Conservation (phyloP, 495 filamentous ascomycete genomes). For the Pyrenula aspistea region DNA sequence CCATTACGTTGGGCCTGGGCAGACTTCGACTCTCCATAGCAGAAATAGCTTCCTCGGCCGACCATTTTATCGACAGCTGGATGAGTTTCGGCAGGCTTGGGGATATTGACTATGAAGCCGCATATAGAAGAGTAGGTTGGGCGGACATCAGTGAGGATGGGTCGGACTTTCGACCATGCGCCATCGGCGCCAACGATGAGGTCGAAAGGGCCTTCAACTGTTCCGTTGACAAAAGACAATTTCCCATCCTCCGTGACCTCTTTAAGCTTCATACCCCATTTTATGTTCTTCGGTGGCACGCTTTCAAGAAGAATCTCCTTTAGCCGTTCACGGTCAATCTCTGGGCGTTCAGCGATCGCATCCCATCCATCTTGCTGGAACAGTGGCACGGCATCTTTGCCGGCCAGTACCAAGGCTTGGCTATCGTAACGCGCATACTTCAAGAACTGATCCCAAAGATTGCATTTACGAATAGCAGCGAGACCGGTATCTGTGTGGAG, state of each 20-base stretch:
- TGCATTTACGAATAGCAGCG: conserved; percentile 36
- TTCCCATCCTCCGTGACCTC: conserved; percentile 11
- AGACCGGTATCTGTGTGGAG: conserved; percentile 39
- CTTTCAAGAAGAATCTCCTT: conserved; percentile 18
- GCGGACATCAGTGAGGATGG: conserved; percentile 27
- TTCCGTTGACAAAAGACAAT: conserved; percentile 10
- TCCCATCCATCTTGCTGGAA: conserved; percentile 5
- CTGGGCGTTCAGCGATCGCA: neutral
- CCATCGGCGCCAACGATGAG: conserved; percentile 53
- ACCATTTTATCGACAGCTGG: conserved; percentile 24
- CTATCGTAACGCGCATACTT: conserved; percentile 28
- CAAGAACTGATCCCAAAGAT: conserved; percentile 34
- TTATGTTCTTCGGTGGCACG: conserved; percentile 12
- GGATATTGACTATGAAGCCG: conserved; percentile 21
- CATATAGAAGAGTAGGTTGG: conserved; percentile 38
- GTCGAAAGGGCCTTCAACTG: conserved; percentile 22
- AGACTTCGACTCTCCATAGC: conserved; percentile 23
- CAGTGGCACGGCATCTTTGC: conserved; percentile 19
- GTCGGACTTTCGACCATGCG: conserved; percentile 44
- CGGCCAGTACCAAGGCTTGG: conserved; percentile 19
- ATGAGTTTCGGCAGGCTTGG: conserved; percentile 16
- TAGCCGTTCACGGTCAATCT: conserved; percentile 19
- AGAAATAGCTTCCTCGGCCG: conserved; percentile 30
- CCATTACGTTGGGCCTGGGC: conserved; percentile 8
- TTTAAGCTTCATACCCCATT: conserved; percentile 13